phyloP scores from a whole-genome alignment of 441 rosid genomes.

The Brassica hybrid region DNA sequence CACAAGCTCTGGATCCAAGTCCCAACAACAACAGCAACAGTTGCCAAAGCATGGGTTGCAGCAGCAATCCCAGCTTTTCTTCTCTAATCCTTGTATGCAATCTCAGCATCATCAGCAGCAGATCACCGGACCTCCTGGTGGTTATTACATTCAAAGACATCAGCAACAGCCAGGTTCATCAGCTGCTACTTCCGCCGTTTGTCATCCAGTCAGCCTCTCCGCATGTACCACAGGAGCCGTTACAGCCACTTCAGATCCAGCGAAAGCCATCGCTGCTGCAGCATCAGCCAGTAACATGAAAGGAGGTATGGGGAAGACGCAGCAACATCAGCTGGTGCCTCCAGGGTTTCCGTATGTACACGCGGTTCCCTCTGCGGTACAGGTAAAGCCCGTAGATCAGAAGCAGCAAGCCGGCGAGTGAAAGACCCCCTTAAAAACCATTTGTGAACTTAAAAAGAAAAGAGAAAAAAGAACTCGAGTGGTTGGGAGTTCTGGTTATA shows the following conservation, averaged over 20 bases:
- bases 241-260: no score
- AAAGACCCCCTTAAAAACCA: background rate
- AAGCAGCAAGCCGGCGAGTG: slow-evolving; percentile 92
- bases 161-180: no score
- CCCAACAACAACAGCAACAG: slow-evolving; percentile 69
- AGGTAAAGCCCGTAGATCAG: slow-evolving; percentile 84
- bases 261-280: no score
- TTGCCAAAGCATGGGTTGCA: slow-evolving; percentile 58
- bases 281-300: background rate
- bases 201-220: no score
- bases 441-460: background rate
- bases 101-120: slow-evolving; percentile 63
- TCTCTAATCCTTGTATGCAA: slow-evolving; percentile 58
- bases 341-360: slow-evolving; percentile 67
- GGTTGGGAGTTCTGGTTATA: slow-evolving; percentile 36
- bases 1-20: slow-evolving; percentile 56
- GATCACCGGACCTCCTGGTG: slow-evolving; percentile 51
- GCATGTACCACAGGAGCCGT: no score
- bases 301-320: slow-evolving; percentile 60
- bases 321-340: slow-evolving; percentile 58
- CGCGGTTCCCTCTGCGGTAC: slow-evolving; percentile 60
- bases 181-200: no score
- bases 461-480: background rate
- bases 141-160: slow-evolving; percentile 64
- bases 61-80: slow-evolving; percentile 60